phyloP scores from a whole-genome alignment of 148 eudicot species.

The Nepenthes mirabilis region DNA sequence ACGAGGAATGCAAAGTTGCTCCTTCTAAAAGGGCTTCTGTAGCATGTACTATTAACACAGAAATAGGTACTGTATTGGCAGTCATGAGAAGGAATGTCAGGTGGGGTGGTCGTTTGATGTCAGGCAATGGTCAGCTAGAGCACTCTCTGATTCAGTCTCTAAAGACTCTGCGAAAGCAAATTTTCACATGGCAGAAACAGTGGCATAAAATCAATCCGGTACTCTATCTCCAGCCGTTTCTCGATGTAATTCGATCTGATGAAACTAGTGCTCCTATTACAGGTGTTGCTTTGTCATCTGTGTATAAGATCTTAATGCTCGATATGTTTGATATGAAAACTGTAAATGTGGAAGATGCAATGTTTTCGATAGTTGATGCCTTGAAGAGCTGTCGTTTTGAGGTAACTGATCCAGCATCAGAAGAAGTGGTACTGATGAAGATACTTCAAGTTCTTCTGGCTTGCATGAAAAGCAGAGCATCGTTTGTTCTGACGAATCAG shows the following conservation, averaged over 20 bases:
- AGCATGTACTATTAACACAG: conserved; percentile 14
- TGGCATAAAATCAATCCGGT: conserved; percentile 10
- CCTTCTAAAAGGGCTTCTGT: conserved; percentile 4
- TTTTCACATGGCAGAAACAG: conserved; percentile 12
- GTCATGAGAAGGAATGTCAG: conserved; percentile 18
- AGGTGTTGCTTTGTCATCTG: conserved; percentile 16
- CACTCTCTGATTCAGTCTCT: conserved; percentile 14
- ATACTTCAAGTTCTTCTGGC: conserved; percentile 18
- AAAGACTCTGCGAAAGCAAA: conserved; percentile 11
- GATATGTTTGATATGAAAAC: conserved; percentile 12
- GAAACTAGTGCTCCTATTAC: conserved; percentile 18
- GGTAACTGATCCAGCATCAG: conserved; percentile 19
- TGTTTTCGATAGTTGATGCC: conserved; percentile 14
- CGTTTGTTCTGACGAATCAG: conserved; percentile 12
- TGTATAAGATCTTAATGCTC: conserved; percentile 13
- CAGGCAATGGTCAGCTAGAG: conserved; percentile 11
- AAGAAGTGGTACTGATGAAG: conserved; percentile 17
- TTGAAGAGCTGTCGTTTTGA: conserved; percentile 17
- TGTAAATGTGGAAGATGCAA: conserved; percentile 7
- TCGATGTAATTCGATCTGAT: conserved; percentile 14
- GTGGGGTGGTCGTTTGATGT: conserved; percentile 12
- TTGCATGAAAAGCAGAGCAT: conserved; percentile 17
- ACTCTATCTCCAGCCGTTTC: conserved; percentile 12
- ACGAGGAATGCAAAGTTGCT: not conserved
- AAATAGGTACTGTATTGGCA: conserved; percentile 16